Base-by-base conservation (phyloP, 2,329 filamentous ascomycete species). In the Scopulariopsis brevicaulis region DNA sequence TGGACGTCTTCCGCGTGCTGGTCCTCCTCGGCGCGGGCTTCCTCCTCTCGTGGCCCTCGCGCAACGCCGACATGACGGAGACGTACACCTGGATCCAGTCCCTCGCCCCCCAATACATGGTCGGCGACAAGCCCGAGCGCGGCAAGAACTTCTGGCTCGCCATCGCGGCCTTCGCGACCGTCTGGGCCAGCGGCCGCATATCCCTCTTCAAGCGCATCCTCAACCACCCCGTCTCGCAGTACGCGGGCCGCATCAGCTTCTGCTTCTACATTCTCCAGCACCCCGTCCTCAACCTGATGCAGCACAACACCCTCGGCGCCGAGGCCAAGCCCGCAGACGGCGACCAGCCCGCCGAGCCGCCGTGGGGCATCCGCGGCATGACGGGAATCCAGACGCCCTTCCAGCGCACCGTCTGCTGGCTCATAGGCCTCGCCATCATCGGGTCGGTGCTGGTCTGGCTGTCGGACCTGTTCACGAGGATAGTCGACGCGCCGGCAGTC, bases 191-290 rank as follows among this genome's bases (percentile, higher is more conserved):
- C 20, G 73, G 75, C 25, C 73, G 77, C 57, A 76, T 75, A 4
- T 65, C 68, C 2, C 67, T 65, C 4, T 77, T 79, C 71, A 77
- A 79, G 63, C 68, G 70, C 20, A 69, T 82, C 59, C 82, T 84
- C 68, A 77, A 77, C 64, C 69, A 71, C 1, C 64, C 68, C 2
- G 63, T 73, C 18, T 71, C 82, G 3, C 80, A 83, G 64, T 85
- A 84, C 67, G 70, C 85, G 6, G 82, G 82, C 59, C 77, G 77
- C 64, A 78, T 85, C 62, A 83, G 79, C 56, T 85, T 82, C 64
- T 77, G 80, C 55, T 65, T 85, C 28, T 85, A 85, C 66, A 74
- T 85, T 15, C 78, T 84, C 71, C 82, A 85, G 48, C 58, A 58
- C 18, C 54, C 60, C 2, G 57, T 62, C 28, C 57, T 62, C 46